A percentile compares a stretch with the other conserved stretches of the same genome.
Conservation (phyloP, 352 stramenopile species). For the Peronospora destructor region DNA sequence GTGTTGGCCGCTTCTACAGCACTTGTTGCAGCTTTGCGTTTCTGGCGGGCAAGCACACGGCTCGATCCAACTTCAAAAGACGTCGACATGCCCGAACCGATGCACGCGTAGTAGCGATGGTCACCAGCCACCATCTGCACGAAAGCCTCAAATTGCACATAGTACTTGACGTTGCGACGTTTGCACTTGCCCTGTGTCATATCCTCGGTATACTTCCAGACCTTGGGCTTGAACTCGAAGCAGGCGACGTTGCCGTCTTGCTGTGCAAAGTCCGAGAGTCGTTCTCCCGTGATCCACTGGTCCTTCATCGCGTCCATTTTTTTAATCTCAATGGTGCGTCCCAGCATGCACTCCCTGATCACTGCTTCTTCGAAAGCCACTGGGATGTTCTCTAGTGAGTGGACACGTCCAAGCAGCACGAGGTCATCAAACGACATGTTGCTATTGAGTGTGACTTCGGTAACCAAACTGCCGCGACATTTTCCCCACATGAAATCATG, state of each 20-base stretch:
- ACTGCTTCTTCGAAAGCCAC: conserved; percentile 81
- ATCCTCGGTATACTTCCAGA: conserved; percentile 86
- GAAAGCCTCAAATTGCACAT: conserved; percentile 85
- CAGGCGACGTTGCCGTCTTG: conserved; percentile 62
- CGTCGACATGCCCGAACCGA: conserved; percentile 81
- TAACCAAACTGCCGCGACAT: conserved; percentile 74
- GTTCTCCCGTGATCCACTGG: conserved; percentile 79
- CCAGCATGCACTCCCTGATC: conserved; percentile 78
- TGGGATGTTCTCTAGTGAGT: conserved; percentile 80
- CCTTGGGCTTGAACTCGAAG: conserved; percentile 86
- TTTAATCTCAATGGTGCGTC: conserved; percentile 63
- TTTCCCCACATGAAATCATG: conserved; percentile 89
- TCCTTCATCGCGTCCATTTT: conserved; percentile 83
- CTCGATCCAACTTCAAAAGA: conserved; percentile 82
- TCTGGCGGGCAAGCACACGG: conserved; percentile 75
- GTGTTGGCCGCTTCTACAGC: conserved; percentile 16
- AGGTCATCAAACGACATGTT: conserved; percentile 78
- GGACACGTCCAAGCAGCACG: conserved; percentile 67
- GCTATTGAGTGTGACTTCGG: conserved; percentile 79
- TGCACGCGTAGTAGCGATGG: conserved; percentile 76
- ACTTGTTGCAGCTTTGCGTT: conserved; percentile 70
- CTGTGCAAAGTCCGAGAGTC: conserved; percentile 78
- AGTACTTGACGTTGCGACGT: conserved; percentile 84
- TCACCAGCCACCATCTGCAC: conserved; percentile 69
- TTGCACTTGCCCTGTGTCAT: conserved; percentile 87